Evolutionary conservation across 495 filamentous ascomycete species (phyloP).

Genomic region (Podospora appendiculata): DNA sequence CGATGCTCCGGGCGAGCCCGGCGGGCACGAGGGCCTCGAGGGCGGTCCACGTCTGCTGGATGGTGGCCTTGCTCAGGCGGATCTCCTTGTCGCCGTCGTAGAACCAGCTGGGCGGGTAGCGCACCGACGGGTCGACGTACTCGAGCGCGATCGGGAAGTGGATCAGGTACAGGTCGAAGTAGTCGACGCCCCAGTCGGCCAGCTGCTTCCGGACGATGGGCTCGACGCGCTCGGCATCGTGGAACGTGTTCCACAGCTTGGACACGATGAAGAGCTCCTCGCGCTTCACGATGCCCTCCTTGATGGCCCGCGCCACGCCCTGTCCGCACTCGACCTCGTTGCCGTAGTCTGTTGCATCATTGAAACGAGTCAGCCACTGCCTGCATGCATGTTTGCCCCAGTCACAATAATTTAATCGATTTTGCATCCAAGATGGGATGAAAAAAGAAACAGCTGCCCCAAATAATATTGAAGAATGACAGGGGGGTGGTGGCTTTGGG

Average conservation of each 20-base stretch:
- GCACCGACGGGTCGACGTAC: constrained; percentile 68
- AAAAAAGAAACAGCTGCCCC: no score
- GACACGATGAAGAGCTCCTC: constrained; percentile 86
- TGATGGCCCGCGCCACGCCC: constrained; percentile 79
- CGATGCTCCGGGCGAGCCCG: constrained; percentile 69
- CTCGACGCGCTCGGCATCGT: constrained; percentile 65
- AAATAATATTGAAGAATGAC: no score
- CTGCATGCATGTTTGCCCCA: no score
- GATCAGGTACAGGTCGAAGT: constrained; percentile 78
- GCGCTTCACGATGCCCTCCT: constrained; percentile 78
- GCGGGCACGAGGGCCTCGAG: constrained; percentile 71
- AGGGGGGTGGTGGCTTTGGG: no score
- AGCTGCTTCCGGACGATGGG: constrained; percentile 68
- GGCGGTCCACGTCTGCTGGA: constrained; percentile 84
- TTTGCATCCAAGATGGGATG: no score
- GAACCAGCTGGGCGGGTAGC: constrained; percentile 76
- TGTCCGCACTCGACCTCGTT: constrained; percentile 81
- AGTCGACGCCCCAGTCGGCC: constrained; percentile 72
- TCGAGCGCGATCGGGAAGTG: constrained; percentile 77
- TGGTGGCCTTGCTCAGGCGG: constrained; percentile 55
- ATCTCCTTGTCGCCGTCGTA: constrained; percentile 49
- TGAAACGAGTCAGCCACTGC: no score
- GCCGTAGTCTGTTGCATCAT: constrained; percentile 59
- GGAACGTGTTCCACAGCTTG: constrained; percentile 91
- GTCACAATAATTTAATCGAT: no score